Conservation (phyloP, 1,284 basidiomycete genomes). For the Papiliotrema laurentii region DNA sequence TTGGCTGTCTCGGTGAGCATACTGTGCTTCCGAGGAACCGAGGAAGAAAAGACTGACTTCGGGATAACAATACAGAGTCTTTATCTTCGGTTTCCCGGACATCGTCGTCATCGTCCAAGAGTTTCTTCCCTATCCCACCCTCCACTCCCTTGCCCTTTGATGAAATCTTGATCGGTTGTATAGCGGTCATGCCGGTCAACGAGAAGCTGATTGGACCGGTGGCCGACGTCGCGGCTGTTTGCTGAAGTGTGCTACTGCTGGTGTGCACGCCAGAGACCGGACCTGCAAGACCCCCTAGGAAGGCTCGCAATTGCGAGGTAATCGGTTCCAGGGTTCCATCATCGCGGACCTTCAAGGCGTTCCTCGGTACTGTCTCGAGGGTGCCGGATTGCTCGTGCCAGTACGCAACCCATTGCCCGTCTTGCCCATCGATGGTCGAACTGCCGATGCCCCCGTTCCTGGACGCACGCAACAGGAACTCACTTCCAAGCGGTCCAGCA, state of each 20-base stretch:
- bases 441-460: constrained; percentile 37
- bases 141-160: constrained; percentile 26
- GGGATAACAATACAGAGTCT: constrained; percentile 42
- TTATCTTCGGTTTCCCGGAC: constrained; percentile 55
- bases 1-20: constrained; percentile 25
- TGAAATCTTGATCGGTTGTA: constrained; percentile 39
- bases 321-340: constrained; percentile 14
- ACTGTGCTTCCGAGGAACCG: neutral
- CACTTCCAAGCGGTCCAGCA: constrained; percentile 45
- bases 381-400: constrained; percentile 38
- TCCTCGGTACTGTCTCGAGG: constrained; percentile 23
- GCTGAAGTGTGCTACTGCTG: neutral
- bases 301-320: constrained; percentile 17
- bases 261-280: neutral
- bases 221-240: neutral
- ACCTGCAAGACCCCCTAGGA: constrained; percentile 36
- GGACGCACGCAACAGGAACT: constrained; percentile 28
- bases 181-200: constrained; percentile 14
- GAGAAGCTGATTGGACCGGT: constrained; percentile 7
- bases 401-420: constrained; percentile 48
- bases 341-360: constrained; percentile 16
- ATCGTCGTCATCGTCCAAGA: constrained; percentile 59
- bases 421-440: constrained; percentile 54
- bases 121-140: constrained; percentile 34
- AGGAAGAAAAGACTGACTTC: constrained; percentile 29